Evolutionary conservation across 2,329 filamentous ascomycete genomes (phyloP), one percentile per base, ranked within the genome.

Genomic region (Aspergillus brunneoviolaceus): DNA sequence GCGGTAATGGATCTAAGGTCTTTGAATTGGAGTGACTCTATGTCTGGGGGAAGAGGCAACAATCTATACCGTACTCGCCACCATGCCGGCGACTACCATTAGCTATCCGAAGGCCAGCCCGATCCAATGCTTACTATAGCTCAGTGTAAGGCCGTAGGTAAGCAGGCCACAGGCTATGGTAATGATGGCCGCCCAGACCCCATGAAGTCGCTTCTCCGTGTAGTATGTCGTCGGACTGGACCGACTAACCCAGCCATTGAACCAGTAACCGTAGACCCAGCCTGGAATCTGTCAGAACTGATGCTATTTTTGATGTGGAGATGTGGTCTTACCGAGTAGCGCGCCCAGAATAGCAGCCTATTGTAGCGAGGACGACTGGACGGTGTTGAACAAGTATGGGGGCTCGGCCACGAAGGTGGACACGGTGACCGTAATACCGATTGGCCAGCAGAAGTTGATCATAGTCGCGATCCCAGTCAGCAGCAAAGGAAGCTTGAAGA

Each of bases 391-490:
- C 7, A 72, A 63, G 58, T 76, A 77, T 1, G 74, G 74, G 69
- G 72, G 29, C 67, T 65, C 49, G 68, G 72, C 35, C 33, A 77
- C 58, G 55, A 77, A 74, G 3, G 65, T 62, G 35, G 73, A 72
- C 31, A 76, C 65, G 1, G 74, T 76, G 5, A 70, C 71, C 7
- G 73, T 76, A 55, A 77, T 59, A 67, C 74, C 74, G 57, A 77
- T 76, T 0, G 74, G 73, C 74, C 73, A 77, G 47, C 69, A 73
- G 55, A 75, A 76, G 25, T 70, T 75, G 14, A 76, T 70, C 67
- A 76, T 65, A n/a, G 68, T 69, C 14, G 72, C 66, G 35, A 76
- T 55, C 56, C 70, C 71, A 6, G 67, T 71, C 55, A 74, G 59
- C 2, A 75, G 55, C 25, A 75, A 56, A 0, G 72, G 70, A 14